Percentiles rank a stretch among this genome's conserved stretches.
Evolutionary conservation across 2,329 filamentous ascomycete species (phyloP).

Genomic region (Talaromyces sp.): DNA sequence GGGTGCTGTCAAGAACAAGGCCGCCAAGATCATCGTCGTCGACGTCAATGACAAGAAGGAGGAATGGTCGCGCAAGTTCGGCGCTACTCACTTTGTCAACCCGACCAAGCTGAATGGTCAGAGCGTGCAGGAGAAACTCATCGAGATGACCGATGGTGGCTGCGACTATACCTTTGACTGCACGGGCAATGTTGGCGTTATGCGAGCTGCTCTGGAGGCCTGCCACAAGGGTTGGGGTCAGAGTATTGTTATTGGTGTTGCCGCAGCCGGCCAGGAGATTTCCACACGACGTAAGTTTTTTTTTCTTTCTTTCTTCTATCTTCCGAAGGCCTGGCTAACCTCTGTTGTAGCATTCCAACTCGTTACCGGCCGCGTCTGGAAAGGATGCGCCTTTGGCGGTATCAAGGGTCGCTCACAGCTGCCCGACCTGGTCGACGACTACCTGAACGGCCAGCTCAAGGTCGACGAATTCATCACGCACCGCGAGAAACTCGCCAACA

Average conservation of each 20-base stretch:
- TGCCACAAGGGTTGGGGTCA: slow-evolving; percentile 99
- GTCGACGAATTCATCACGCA: slow-evolving; percentile 99
- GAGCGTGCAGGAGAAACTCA: slow-evolving; percentile 83
- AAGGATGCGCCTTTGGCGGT: slow-evolving; percentile 94
- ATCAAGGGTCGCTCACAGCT: slow-evolving; percentile 97
- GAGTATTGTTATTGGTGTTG: slow-evolving; percentile 96
- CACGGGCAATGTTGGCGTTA: slow-evolving; percentile 93
- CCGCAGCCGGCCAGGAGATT: slow-evolving; percentile 93
- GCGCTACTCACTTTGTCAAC: slow-evolving; percentile 95
- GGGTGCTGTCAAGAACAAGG: slow-evolving; percentile 80
- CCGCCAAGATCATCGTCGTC: slow-evolving; percentile 59
- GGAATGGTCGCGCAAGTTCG: slow-evolving; percentile 89
- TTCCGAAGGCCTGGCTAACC: slow-evolving; percentile 14
- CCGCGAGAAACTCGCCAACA: slow-evolving; percentile 72
- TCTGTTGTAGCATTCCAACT: slow-evolving; percentile 78
- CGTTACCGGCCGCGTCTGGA: slow-evolving; percentile 96
- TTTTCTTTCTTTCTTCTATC: slow-evolving; percentile 7
- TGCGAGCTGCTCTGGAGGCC: slow-evolving; percentile 91
- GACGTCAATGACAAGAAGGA: slow-evolving; percentile 88
- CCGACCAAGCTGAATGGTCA: slow-evolving; percentile 70
- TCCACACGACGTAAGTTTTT: slow-evolving; percentile 74
- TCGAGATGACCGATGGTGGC: slow-evolving; percentile 97
- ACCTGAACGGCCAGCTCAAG: slow-evolving; percentile 85
- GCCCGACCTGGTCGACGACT: slow-evolving; percentile 80
- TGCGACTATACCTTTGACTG: slow-evolving; percentile 99